Percentiles rank a stretch among this genome's conserved stretches.
phyloP scores from a whole-genome alignment of 176 grass and related monocot genomes.

The Carex kokanica region DNA sequence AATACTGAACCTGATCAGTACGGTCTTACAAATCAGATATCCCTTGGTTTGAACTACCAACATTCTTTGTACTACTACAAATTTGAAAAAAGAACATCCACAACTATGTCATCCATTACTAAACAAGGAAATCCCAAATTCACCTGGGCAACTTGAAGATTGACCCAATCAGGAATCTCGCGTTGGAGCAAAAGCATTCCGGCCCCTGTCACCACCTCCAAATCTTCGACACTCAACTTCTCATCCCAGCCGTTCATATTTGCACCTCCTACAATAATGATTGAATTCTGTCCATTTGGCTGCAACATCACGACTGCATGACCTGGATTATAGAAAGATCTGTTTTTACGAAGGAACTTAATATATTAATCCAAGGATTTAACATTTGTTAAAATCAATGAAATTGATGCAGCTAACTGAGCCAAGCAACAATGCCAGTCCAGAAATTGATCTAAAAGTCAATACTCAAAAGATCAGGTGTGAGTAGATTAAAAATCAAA shows the following conservation, averaged over 20 bases:
- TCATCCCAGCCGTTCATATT: slow-evolving; percentile 89
- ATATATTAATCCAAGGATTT: background rate
- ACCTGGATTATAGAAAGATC: slow-evolving; percentile 34
- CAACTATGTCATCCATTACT: background rate
- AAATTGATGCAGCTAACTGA: background rate
- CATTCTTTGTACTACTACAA: background rate
- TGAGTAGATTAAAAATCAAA: too few relatives aligned
- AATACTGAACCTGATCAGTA: background rate
- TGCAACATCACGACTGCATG: slow-evolving; percentile 97
- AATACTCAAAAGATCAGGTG: too few relatives aligned
- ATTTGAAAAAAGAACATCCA: background rate
- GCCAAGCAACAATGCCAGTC: background rate
- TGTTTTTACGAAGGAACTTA: background rate
- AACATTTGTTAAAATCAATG: background rate
- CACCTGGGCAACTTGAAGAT: slow-evolving; percentile 83
- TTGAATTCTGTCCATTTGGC: slow-evolving; percentile 85
- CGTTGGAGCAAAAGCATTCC: slow-evolving; percentile 75
- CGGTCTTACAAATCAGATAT: background rate
- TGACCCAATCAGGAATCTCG: slow-evolving; percentile 95
- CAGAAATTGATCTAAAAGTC: background rate
- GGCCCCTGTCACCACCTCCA: slow-evolving; percentile 59
- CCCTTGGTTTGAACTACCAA: background rate
- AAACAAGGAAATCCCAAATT: slow-evolving; percentile 13
- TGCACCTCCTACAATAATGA: slow-evolving; percentile 94
- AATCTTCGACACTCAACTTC: slow-evolving; percentile 43